These are phyloP conservation scores for Papiliotrema laurentii DNA, from an alignment of 1,284 basidiomycete species.

Conservation along the genomic window DNA sequence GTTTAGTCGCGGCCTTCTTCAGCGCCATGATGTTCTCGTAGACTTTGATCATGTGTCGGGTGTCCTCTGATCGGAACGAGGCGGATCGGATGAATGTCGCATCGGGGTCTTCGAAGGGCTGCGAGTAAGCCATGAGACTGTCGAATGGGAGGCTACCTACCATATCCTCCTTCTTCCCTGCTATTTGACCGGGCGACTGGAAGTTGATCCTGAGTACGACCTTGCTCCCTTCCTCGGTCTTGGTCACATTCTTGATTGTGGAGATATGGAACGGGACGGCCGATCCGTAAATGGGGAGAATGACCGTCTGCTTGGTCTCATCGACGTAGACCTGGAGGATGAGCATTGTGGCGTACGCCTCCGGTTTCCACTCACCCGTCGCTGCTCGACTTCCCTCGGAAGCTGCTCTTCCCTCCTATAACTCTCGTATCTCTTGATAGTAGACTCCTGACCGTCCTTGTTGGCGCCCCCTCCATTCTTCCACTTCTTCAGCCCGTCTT, in stretches of 20 bases:
- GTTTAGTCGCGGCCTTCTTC: conserved; percentile 95
- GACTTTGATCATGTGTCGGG: conserved; percentile 80
- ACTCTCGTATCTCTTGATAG: conserved; percentile 93
- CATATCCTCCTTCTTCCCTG: conserved; percentile 98
- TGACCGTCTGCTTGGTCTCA: conserved; percentile 79
- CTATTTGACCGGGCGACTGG: conserved; percentile 94
- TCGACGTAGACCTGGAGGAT: conserved; percentile 76
- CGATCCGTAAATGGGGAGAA: conserved; percentile 90
- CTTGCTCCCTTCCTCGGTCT: conserved; percentile 93
- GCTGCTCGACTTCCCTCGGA: conserved; percentile 69
- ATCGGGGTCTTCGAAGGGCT: conserved; percentile 97
- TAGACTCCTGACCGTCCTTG: conserved; percentile 63
- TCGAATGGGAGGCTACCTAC: conserved; percentile 47
- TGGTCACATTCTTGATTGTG: conserved; percentile 96
- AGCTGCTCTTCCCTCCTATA: conserved; percentile 91
- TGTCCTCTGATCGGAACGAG: conserved; percentile 87
- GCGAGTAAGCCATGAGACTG: not conserved
- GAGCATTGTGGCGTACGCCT: not conserved
- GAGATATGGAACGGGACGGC: conserved; percentile 98
- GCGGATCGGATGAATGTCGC: conserved; percentile 95
- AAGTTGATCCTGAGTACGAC: conserved; percentile 97
- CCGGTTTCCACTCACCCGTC: conserved; percentile 57
- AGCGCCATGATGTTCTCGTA: conserved; percentile 90
- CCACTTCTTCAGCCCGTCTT: conserved; percentile 77
- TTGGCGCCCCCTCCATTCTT: conserved; percentile 61